Conservation (phyloP, 805 yeast genomes). For the Lachancea meyersii region DNA sequence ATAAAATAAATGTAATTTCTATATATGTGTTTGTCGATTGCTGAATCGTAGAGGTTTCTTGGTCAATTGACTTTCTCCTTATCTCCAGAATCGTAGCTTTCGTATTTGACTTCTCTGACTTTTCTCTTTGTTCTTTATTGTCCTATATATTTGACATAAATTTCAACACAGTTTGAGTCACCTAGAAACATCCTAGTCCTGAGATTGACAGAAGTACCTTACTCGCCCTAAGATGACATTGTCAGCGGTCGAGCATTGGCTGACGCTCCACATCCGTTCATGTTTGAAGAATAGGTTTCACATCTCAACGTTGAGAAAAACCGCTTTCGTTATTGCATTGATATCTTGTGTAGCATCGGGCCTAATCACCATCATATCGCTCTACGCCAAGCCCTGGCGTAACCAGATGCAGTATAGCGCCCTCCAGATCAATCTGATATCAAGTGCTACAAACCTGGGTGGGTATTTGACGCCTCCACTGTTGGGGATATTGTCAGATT, state of each 20-base stretch:
- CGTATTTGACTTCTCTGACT: too few relatives aligned
- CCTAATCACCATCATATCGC: slow-evolving; percentile 72
- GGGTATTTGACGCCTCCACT: slow-evolving; percentile 80
- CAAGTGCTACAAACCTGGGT: slow-evolving; percentile 70
- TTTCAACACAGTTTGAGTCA: too few relatives aligned
- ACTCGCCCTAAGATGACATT: slow-evolving; percentile 17
- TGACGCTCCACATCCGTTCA: slow-evolving; percentile 42
- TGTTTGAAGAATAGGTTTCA: slow-evolving; percentile 40
- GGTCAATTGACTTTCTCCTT: too few relatives aligned
- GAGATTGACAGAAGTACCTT: not conserved
- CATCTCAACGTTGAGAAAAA: slow-evolving; percentile 34
- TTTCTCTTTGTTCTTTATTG: too few relatives aligned
- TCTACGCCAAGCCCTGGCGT: slow-evolving; percentile 68
- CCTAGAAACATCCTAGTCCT: not conserved
- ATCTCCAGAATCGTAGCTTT: too few relatives aligned
- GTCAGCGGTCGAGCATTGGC: slow-evolving; percentile 29
- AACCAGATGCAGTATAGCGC: slow-evolving; percentile 54
- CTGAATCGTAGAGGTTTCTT: too few relatives aligned
- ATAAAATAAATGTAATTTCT: too few relatives aligned
- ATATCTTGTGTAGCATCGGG: slow-evolving; percentile 71
- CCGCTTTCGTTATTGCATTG: slow-evolving; percentile 54
- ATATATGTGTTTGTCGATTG: too few relatives aligned
- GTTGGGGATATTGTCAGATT: slow-evolving; percentile 75
- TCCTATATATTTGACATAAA: too few relatives aligned
- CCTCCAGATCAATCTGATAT: slow-evolving; percentile 62